Base-by-base conservation (phyloP, 352 stramenopile genomes). In the Pythium sukuiense region DNA sequence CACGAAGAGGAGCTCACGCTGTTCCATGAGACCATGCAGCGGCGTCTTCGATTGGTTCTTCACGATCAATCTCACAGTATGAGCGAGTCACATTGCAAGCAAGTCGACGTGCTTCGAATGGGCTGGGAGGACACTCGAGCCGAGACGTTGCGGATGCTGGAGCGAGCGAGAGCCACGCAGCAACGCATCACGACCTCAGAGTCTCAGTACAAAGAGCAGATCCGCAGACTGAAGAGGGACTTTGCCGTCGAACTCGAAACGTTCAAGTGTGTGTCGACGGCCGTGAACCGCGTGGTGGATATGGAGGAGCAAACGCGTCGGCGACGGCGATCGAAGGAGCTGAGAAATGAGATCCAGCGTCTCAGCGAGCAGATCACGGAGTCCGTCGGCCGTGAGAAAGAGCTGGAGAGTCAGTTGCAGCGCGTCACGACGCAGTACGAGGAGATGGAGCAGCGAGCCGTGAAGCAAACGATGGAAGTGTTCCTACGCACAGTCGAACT, bases 261-360 rank as follows among this genome's bases (percentile, higher is more conserved):
- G 6, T 61, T 67, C 49, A 62, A 54, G 33, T 80, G 81, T 29
- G 27, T 92, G 29, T 39, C 63, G 6, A 45, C 20, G 0, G 65
- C 87, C 20, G 71, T 89, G 27, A 81, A 88, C 55, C 70, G 63
- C 24, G 70, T 87, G 2, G 73, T 87, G 6, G 83, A 89, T 24
- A 70, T 65, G 24, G 73, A 73, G 13, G 67, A 81, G 20, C 77
- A 83, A 27, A 29, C 46, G 27, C 35, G 35, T 24, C 27, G 55
- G 29, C 59, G 61, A 0, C 54, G 54, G 39, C 71, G 66, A 5
- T 72, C 70, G 1, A 48, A 55, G 12, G 65, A 76, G 18, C 61
- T 90, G 2, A 70, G 70, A 11, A 55, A 11, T 0, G 71, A 89
- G 60, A 73, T 92, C 30, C 54, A 50, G 1, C 41, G 54, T 32